phyloP scores from a whole-genome alignment of 2,329 filamentous ascomycete genomes.

The Phoma sp. region DNA sequence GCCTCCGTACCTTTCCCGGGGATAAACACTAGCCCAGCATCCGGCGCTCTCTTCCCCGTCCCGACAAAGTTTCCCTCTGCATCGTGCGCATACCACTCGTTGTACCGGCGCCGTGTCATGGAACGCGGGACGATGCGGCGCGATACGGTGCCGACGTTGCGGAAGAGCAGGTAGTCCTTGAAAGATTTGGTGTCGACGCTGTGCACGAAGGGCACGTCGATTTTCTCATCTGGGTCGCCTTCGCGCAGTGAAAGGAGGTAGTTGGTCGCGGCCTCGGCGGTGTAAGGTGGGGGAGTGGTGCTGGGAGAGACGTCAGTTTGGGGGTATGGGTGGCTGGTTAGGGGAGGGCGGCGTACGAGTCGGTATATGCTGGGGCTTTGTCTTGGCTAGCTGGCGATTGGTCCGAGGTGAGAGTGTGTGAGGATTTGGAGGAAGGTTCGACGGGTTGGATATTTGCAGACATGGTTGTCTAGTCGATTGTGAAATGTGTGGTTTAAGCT shows the following conservation, averaged over 20 bases:
- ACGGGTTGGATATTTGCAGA: not conserved
- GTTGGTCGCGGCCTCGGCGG: conserved; percentile 2
- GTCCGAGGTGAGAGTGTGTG: not conserved
- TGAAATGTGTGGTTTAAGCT: not conserved
- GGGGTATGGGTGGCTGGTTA: not conserved
- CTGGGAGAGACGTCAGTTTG: not conserved
- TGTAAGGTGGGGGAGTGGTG: conserved; percentile 7
- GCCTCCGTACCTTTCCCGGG: conserved; percentile 33
- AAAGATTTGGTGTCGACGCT: conserved; percentile 24
- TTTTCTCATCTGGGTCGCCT: conserved; percentile 12
- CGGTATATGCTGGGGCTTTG: not conserved
- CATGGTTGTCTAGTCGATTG: not conserved
- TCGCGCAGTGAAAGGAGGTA: conserved; percentile 7
- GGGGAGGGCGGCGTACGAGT: not conserved
- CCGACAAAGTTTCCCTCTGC: conserved; percentile 37
- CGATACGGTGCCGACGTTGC: conserved; percentile 19
- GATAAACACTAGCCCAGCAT: conserved; percentile 36
- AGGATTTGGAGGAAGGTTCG: not conserved
- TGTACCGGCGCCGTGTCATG: conserved; percentile 36
- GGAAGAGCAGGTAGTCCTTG: conserved; percentile 14
- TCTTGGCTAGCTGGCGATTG: not conserved
- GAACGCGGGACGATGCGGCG: conserved; percentile 33
- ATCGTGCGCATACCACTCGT: conserved; percentile 39
- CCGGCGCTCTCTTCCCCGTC: conserved; percentile 26
- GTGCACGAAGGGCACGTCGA: conserved; percentile 19